phyloP scores from a whole-genome alignment of 805 yeast genomes.

The Kluyveromyces dobzhanskii region DNA sequence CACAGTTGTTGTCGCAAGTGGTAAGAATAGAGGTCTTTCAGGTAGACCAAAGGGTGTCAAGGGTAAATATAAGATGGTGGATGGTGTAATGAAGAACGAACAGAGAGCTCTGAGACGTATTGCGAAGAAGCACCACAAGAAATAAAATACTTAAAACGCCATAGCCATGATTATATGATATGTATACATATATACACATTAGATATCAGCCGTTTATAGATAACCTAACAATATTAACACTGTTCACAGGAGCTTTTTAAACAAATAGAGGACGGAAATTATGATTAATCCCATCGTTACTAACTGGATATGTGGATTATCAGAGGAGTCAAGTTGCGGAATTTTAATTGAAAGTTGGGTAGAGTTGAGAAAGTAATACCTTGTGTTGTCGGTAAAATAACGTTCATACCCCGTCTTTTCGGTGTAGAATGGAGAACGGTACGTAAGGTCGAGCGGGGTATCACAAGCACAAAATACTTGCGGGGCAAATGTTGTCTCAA shows the following conservation, averaged over 20 bases:
- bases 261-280: constrained; percentile 28
- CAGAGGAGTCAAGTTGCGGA: constrained; percentile 34
- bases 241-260: constrained; percentile 18
- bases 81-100: constrained; percentile 96
- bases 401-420: constrained; percentile 37
- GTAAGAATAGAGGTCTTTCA: constrained; percentile 72
- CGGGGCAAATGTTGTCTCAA: constrained; percentile 30
- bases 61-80: constrained; percentile 99
- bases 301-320: constrained; percentile 27
- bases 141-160: no score
- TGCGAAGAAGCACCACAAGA: constrained; percentile 69
- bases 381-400: constrained; percentile 38
- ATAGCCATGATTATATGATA: no score
- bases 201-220: not conserved
- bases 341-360: constrained; percentile 25
- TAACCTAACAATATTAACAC: not conserved
- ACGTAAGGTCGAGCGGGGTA: constrained; percentile 19
- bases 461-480: constrained; percentile 45
- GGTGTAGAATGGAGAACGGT: constrained; percentile 32
- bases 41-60: constrained; percentile 97
- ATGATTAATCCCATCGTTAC: constrained; percentile 31
- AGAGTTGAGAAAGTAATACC: constrained; percentile 31
- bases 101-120: constrained; percentile 87
- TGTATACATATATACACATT: not conserved
- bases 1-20: constrained; percentile 81